Base-by-base conservation (phyloP, 257 asterid species). In the Capsicum chinense region DNA sequence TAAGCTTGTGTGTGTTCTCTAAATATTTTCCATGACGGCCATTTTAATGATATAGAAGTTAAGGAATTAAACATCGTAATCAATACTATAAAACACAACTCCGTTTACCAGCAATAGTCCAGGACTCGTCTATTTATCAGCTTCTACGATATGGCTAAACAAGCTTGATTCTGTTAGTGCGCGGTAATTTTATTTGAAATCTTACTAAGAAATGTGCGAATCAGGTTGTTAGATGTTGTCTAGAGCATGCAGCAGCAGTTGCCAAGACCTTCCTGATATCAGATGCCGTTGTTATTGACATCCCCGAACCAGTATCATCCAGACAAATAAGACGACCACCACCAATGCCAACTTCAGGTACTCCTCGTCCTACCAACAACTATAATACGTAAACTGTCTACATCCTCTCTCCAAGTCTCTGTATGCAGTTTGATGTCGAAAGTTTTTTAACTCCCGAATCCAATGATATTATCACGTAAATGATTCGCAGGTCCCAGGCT, bases 141-240 rank as follows among this genome's bases (percentile, higher is more conserved):
- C 50, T 48, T 44, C 0, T 48, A 73, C n/a, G n/a, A 5, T 42
- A 74, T 50, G 62, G 81, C 33, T 50, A 6, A 74, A 3, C 62
- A 35, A 68, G 21, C 1, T 1, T 52, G 37, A 13, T 73, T 12
- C 48, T 26, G 21, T 13, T 52, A 21, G 14, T 52, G 0, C 47
- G 3, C 11, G 3, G 10, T 58, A 2, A 15, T n/a, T 21, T 9
- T 80, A 59, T 62, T 64, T 19, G 5, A 80, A 42, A 80, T 60
- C 83, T 37, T 17, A 80, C 73, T 3, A 63, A 54, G 4, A 7
- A 35, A 64, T 17, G 37, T 68, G 3, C 44, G 3, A 74, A 85
- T 16, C 91, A 94, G 97, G 98, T 95, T 19, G 95, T 95, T 7
- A 86, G 98, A 85, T 95, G 98, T 88, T 95, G 98, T 89, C 89